Percentiles rank a stretch among this genome's conserved stretches.
Evolutionary conservation across 208 protist species (phyloP).

Genomic region (Leishmania mexicana): DNA sequence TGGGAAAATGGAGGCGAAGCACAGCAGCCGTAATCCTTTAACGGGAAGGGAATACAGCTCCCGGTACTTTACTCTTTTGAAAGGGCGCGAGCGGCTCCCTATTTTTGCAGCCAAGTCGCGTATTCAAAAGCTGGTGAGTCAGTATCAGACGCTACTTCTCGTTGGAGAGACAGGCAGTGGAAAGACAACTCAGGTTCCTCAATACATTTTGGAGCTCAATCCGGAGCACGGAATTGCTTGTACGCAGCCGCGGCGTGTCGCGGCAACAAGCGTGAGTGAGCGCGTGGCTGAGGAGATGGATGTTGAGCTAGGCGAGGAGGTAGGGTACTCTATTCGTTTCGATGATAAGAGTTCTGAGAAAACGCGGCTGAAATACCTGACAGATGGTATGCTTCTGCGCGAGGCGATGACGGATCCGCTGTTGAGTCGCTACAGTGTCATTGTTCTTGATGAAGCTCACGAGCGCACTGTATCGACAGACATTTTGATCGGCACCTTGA

Average conservation of each 20-base stretch:
- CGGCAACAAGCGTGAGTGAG: constrained; percentile 98
- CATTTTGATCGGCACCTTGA: constrained; percentile 98
- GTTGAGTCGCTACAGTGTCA: constrained; percentile 93
- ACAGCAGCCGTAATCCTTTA: constrained; percentile 42
- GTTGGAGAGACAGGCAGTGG: constrained; percentile 95
- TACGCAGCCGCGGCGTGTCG: constrained; percentile 98
- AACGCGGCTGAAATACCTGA: constrained; percentile 98
- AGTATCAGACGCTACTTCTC: constrained; percentile 91
- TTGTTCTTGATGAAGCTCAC: constrained; percentile 99
- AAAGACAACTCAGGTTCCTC: constrained; percentile 96
- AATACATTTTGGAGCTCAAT: constrained; percentile 93
- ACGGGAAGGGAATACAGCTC: constrained; percentile 58
- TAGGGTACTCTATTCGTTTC: constrained; percentile 99
- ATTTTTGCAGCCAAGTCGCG: constrained; percentile 76
- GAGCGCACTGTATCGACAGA: constrained; percentile 99
- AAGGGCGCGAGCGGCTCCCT: constrained; percentile 62
- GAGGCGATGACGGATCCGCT: constrained; percentile 95
- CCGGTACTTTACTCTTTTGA: constrained; percentile 54
- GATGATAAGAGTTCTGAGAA: constrained; percentile 95
- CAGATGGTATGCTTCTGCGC: constrained; percentile 98
- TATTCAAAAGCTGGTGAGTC: constrained; percentile 90
- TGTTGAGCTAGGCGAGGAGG: constrained; percentile 95
- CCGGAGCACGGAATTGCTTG: constrained; percentile 84
- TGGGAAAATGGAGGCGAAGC: constrained; percentile 2
- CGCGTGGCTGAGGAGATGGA: constrained; percentile 98